Evolutionary conservation across 1,139 yeast genomes (phyloP).

Genomic region (Lodderomyces margitis): DNA sequence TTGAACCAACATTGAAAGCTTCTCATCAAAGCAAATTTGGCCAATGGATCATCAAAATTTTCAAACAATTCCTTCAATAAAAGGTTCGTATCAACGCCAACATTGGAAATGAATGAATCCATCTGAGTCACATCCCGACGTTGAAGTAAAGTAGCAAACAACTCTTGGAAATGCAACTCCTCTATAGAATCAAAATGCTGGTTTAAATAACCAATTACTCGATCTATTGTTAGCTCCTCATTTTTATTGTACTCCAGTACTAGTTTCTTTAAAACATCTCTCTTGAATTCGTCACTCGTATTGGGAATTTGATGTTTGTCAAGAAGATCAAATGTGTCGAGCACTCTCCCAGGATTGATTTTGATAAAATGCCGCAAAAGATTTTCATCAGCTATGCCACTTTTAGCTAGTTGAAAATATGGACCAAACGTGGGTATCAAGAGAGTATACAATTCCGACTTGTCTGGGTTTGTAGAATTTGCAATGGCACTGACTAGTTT

Average conservation of each 20-base stretch:
- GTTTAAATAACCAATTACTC: not conserved
- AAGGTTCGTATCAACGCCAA: not conserved
- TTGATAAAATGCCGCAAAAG: slow-evolving; percentile 25
- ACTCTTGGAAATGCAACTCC: not conserved
- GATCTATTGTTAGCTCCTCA: not conserved
- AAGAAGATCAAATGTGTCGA: slow-evolving; percentile 33
- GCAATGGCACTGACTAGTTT: slow-evolving; percentile 13
- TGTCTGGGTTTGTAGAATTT: slow-evolving; percentile 12
- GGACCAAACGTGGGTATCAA: slow-evolving; percentile 32
- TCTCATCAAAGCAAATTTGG: slow-evolving; percentile 13
- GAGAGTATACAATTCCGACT: slow-evolving; percentile 12
- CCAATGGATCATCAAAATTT: slow-evolving; percentile 2
- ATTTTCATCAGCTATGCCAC: slow-evolving; percentile 6
- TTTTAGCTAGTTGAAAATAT: slow-evolving; percentile 19
- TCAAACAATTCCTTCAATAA: not conserved
- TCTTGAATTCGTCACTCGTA: slow-evolving; percentile 15
- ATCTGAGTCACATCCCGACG: not conserved
- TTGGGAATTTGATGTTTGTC: slow-evolving; percentile 19
- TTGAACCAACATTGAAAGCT: slow-evolving; percentile 14
- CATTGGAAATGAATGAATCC: not conserved
- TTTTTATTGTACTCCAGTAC: slow-evolving; percentile 20
- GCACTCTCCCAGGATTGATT: slow-evolving; percentile 43
- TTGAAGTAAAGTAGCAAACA: not conserved
- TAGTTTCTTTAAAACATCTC: slow-evolving; percentile 22
- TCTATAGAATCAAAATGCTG: not conserved